These are phyloP conservation scores for Pyrus pyrifolia DNA, from an alignment of 306 rosid species.

Conservation along the genomic window DNA sequence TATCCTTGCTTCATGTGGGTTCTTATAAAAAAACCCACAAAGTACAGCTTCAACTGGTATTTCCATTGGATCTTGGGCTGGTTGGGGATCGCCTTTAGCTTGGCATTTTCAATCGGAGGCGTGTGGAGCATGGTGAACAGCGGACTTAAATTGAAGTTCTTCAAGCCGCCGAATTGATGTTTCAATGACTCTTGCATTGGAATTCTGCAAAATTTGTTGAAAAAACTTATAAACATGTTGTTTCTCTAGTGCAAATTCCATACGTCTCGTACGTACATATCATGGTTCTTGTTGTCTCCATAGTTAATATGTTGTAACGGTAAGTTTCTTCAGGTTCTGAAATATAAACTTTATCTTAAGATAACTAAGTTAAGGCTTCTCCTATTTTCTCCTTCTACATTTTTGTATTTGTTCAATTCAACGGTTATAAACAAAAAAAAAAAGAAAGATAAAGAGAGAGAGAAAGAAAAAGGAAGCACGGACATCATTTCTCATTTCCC, in stretches of 20 bases:
- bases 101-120: slow-evolving; percentile 93
- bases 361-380: not conserved
- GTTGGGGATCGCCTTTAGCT: slow-evolving; percentile 83
- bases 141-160: slow-evolving; percentile 90
- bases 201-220: not conserved
- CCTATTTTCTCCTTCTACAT: no score
- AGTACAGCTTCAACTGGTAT: slow-evolving; percentile 90
- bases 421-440: no score
- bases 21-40: slow-evolving; percentile 81
- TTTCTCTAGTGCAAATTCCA: not conserved
- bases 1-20: slow-evolving; percentile 99
- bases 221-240: not conserved
- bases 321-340: not conserved
- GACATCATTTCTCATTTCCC: no score
- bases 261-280: not conserved
- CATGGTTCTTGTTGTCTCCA: not conserved
- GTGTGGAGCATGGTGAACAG: slow-evolving; percentile 94
- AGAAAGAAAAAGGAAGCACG: no score
- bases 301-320: slow-evolving; percentile 7
- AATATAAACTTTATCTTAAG: not conserved
- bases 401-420: no score
- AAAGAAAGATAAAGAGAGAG: no score
- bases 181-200: not conserved
- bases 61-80: slow-evolving; percentile 90
- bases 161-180: slow-evolving; percentile 67